Conservation (phyloP, 768 basidiomycete genomes). For the Termitomyces sp. region DNA sequence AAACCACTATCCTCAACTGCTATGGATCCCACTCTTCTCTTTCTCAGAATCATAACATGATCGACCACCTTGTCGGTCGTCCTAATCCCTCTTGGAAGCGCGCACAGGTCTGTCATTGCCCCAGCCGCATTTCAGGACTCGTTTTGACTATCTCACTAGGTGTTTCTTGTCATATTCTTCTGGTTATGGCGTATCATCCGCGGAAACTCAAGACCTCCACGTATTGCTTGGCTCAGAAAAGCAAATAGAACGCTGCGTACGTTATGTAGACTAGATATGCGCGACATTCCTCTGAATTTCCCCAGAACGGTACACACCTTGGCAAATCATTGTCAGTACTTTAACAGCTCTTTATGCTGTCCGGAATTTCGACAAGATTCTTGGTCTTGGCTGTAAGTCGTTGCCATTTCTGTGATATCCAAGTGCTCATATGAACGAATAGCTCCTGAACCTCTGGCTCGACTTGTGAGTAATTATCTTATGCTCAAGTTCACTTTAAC, state of each 20-base stretch:
- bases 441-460: slow-evolving; percentile 93
- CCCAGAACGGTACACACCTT: slow-evolving; percentile 86
- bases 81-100: slow-evolving; percentile 92
- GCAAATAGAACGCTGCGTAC: slow-evolving; percentile 59
- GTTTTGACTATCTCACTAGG: slow-evolving; percentile 38
- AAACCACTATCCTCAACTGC: background rate
- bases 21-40: slow-evolving; percentile 7
- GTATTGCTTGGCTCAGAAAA: slow-evolving; percentile 58
- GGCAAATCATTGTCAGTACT: slow-evolving; percentile 88
- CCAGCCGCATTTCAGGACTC: background rate
- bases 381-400: slow-evolving; percentile 74
- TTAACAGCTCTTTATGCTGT: slow-evolving; percentile 81
- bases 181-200: slow-evolving; percentile 81
- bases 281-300: background rate
- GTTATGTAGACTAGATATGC: slow-evolving; percentile 17
- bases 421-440: slow-evolving; percentile 1
- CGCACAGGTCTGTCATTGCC: slow-evolving; percentile 51
- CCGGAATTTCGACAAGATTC: slow-evolving; percentile 79
- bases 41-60: slow-evolving; percentile 49
- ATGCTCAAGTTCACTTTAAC: background rate
- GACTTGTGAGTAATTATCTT: slow-evolving; percentile 55
- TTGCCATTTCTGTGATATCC: background rate
- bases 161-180: slow-evolving; percentile 87
- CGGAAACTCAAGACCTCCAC: slow-evolving; percentile 62
- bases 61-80: slow-evolving; percentile 87